Percentiles rank a stretch among this genome's conserved stretches.
Conservation (phyloP, 169 alveolate genomes). For the Toxoplasma gondii region DNA sequence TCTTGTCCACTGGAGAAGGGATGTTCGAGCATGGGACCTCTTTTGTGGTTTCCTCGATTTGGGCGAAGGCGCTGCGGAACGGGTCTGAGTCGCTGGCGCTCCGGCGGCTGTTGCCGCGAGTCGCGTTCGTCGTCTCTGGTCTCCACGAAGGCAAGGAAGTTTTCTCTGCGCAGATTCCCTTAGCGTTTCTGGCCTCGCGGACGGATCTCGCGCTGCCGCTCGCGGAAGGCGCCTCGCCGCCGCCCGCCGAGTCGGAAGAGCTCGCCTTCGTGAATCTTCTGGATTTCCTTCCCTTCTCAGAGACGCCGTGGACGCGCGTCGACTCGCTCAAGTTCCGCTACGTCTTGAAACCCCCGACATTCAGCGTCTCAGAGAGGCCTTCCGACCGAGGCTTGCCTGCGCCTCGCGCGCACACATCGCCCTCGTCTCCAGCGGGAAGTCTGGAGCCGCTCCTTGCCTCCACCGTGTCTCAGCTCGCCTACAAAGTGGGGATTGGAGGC, state of each 20-base stretch:
- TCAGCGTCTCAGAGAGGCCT: neutral
- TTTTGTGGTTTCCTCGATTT: neutral
- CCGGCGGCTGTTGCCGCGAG: neutral
- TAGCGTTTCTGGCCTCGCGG: neutral
- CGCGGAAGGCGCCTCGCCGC: neutral
- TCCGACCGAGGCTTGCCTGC: neutral
- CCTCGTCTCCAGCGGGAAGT: neutral
- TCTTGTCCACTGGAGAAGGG: neutral
- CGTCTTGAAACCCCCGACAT: neutral
- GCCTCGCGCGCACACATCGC: neutral
- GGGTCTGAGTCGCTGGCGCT: neutral
- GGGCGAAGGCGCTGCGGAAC: neutral
- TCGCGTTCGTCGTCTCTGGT: neutral
- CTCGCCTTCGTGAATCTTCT: slow-evolving; percentile 1
- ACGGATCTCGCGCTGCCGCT: neutral
- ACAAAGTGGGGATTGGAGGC: neutral
- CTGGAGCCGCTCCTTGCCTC: neutral
- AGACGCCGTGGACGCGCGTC: slow-evolving; percentile 17
- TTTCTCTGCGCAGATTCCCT: slow-evolving; percentile 1
- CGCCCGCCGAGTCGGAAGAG: neutral
- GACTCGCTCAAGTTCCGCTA: neutral
- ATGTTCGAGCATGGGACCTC: neutral
- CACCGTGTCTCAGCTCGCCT: neutral
- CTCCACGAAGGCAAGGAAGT: neutral
- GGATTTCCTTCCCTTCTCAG: neutral